These are phyloP conservation scores for Lithocarpus polystachyus DNA, from an alignment of 306 rosid species.

Conservation along the genomic window DNA sequence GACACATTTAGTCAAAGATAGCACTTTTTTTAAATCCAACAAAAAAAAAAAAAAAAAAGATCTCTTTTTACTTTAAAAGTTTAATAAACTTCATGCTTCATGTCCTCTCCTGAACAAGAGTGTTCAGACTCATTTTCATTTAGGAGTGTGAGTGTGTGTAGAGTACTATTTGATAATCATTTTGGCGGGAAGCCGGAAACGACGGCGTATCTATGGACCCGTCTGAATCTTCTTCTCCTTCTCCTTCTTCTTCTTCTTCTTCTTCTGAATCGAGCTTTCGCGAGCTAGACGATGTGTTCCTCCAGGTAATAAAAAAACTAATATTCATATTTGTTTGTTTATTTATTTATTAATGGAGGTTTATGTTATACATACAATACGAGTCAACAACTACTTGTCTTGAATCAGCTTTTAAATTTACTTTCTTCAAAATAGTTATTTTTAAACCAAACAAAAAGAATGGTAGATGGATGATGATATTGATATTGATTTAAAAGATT, in stretches of 20 bases:
- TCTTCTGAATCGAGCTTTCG: constrained; percentile 45
- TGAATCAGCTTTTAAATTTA: no score
- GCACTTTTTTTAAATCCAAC: no score
- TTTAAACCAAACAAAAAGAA: no score
- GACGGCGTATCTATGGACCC: background rate
- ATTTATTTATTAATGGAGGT: background rate
- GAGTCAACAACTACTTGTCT: no score
- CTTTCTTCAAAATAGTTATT: no score
- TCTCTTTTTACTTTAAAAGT: no score
- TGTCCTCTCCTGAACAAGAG: no score
- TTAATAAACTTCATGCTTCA: no score
- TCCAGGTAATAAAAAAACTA: constrained; percentile 33
- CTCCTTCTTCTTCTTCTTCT: background rate
- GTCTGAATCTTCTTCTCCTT: background rate
- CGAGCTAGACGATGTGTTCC: constrained; percentile 52
- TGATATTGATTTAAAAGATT: no score
- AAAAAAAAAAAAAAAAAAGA: no score
- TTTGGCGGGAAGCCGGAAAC: constrained; percentile 17
- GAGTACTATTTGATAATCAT: background rate
- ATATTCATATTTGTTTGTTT: background rate
- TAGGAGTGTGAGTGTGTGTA: background rate
- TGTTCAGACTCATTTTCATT: no score
- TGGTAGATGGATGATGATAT: no score
- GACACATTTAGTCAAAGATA: background rate
- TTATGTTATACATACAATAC: background rate